phyloP scores from a whole-genome alignment of 1,284 basidiomycete species.

The Cryptococcus wingfieldii region DNA sequence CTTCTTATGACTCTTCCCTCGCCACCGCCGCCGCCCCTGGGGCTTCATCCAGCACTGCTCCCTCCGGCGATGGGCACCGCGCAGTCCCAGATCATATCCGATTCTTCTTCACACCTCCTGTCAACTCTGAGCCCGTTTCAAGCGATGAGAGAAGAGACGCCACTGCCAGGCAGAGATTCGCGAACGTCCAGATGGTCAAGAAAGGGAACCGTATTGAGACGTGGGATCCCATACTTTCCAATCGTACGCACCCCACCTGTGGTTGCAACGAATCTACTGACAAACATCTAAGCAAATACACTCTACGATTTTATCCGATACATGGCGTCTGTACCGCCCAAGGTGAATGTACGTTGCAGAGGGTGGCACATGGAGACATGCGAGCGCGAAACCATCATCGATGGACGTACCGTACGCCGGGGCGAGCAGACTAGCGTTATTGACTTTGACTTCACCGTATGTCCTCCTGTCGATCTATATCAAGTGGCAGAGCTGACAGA shows the following conservation, averaged over 20 bases:
- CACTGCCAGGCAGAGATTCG: slow-evolving; percentile 7
- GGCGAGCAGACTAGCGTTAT: slow-evolving; percentile 27
- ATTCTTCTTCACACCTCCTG: slow-evolving; percentile 29
- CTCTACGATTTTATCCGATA: slow-evolving; percentile 40
- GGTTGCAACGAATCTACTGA: neutral
- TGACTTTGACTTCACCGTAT: slow-evolving; percentile 42
- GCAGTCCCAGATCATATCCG: slow-evolving; percentile 12
- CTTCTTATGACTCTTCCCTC: slow-evolving; percentile 30
- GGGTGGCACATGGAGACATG: slow-evolving; percentile 26
- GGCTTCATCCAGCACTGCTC: neutral
- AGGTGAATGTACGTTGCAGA: slow-evolving; percentile 21
- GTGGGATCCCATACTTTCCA: slow-evolving; percentile 24
- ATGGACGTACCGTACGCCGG: slow-evolving; percentile 13
- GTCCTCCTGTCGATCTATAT: slow-evolving; percentile 1
- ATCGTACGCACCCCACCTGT: slow-evolving; percentile 21
- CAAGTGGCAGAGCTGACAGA: neutral
- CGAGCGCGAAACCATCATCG: slow-evolving; percentile 16
- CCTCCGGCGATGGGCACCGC: slow-evolving; percentile 1
- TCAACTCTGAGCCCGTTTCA: slow-evolving; percentile 30
- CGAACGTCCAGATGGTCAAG: slow-evolving; percentile 11
- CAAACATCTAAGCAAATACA: slow-evolving; percentile 17
- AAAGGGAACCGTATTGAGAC: slow-evolving; percentile 9
- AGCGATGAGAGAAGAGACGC: slow-evolving; percentile 3
- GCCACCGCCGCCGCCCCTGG: slow-evolving; percentile 1
- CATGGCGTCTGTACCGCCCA: slow-evolving; percentile 23